phyloP scores from a whole-genome alignment of 1,139 yeast species.

The Yamadazyma diospyri region DNA sequence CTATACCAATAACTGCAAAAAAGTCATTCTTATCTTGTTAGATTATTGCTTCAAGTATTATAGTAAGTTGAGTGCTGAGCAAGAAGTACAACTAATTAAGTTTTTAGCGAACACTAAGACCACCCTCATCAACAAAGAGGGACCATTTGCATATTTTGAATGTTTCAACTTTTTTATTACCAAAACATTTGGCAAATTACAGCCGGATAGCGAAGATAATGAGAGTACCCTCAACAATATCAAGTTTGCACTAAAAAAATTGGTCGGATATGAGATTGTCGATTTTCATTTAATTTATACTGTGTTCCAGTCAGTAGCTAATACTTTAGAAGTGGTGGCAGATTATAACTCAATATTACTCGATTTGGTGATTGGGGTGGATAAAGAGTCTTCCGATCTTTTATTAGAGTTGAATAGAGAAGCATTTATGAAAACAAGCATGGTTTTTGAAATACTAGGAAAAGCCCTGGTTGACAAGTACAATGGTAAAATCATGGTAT shows the following conservation, averaged over 20 bases:
- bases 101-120: constrained; percentile 20
- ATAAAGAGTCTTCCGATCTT: constrained; percentile 1
- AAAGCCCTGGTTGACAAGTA: constrained; percentile 3
- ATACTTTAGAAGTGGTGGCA: constrained; percentile 4
- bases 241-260: constrained; percentile 8
- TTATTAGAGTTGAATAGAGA: constrained; percentile 5
- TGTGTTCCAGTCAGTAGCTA: constrained; percentile 9
- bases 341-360: constrained; percentile 10
- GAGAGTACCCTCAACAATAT: constrained; percentile 4
- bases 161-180: constrained; percentile 13
- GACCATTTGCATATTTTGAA: constrained; percentile 11
- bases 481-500: constrained; percentile 2
- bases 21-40: constrained; percentile 11
- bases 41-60: constrained; percentile 13
- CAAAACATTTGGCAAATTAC: constrained; percentile 10
- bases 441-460: constrained; percentile 6
- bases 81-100: constrained; percentile 13
- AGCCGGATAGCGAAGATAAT: not conserved
- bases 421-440: constrained; percentile 8
- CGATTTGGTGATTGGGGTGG: constrained; percentile 17
- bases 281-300: constrained; percentile 8
- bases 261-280: constrained; percentile 11
- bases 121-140: constrained; percentile 11
- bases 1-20: constrained; percentile 9
- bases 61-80: constrained; percentile 6